Evolutionary conservation across 1,139 yeast genomes (phyloP).

Genomic region (Pichia sp.): DNA sequence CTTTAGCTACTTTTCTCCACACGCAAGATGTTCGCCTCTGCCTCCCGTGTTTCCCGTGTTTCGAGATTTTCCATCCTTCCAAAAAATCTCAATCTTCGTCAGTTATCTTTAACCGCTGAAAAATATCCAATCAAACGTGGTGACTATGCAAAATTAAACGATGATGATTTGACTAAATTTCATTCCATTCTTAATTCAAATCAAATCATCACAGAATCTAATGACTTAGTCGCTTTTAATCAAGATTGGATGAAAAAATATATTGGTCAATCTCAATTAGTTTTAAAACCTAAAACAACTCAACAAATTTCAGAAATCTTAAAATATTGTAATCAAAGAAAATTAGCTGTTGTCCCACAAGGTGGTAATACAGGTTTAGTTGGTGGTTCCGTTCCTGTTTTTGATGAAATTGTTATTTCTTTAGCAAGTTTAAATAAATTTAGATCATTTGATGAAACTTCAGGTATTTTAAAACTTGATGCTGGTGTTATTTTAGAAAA

Average conservation of each 20-base stretch:
- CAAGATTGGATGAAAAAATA: slow-evolving; percentile 98
- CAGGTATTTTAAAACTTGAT: slow-evolving; percentile 83
- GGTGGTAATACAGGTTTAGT: slow-evolving; percentile 97
- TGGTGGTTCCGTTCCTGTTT: slow-evolving; percentile 91
- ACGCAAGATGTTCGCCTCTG: no score
- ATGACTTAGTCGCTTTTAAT: slow-evolving; percentile 67
- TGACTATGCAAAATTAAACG: slow-evolving; percentile 40
- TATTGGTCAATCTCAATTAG: slow-evolving; percentile 76
- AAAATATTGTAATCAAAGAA: slow-evolving; percentile 73
- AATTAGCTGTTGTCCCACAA: slow-evolving; percentile 88
- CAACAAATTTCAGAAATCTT: slow-evolving; percentile 73
- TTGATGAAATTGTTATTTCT: slow-evolving; percentile 81
- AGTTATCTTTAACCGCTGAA: slow-evolving; percentile 12
- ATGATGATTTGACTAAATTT: slow-evolving; percentile 42
- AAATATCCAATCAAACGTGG: slow-evolving; percentile 16
- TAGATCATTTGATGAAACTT: slow-evolving; percentile 71
- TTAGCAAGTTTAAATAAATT: slow-evolving; percentile 68
- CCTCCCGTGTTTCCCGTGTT: no score
- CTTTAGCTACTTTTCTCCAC: no score
- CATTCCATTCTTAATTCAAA: slow-evolving; percentile 45
- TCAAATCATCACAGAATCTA: slow-evolving; percentile 45
- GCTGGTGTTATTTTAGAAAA: slow-evolving; percentile 86
- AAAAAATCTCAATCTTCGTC: no score
- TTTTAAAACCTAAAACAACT: slow-evolving; percentile 78
- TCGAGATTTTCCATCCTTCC: no score